These are phyloP conservation scores for Durusdinium trenchii DNA, from an alignment of 73 alveolate genomes.

Conservation along the genomic window DNA sequence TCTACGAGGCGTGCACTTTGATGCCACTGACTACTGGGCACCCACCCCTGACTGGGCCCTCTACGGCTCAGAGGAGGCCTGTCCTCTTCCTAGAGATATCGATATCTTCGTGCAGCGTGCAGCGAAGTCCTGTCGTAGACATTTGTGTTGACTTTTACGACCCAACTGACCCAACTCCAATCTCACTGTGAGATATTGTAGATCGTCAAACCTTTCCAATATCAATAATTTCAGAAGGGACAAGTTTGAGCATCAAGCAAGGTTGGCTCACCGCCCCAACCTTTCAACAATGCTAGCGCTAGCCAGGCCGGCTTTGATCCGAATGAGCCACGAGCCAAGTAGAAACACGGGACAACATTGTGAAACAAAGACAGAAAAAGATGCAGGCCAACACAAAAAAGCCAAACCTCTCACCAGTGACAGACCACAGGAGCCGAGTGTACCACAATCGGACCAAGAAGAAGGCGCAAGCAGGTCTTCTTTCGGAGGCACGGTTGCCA, in stretches of 20 bases:
- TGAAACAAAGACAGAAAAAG: background rate
- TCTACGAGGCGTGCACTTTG: slow-evolving; percentile 53
- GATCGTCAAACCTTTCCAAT: background rate
- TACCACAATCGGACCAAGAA: slow-evolving; percentile 93
- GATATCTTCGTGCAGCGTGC: no score
- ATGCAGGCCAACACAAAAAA: background rate
- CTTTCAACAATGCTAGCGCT: background rate
- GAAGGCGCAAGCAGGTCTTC: slow-evolving; percentile 91
- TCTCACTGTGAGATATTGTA: background rate
- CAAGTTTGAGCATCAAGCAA: background rate
- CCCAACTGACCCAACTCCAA: background rate
- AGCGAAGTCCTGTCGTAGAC: no score
- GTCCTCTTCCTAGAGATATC: background rate
- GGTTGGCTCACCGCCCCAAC: background rate
- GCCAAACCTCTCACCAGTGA: background rate
- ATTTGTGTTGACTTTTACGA: background rate
- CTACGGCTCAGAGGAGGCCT: slow-evolving; percentile 83
- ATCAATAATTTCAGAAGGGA: background rate
- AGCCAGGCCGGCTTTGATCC: slow-evolving; percentile 95
- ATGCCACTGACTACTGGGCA: slow-evolving; percentile 87
- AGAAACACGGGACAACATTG: background rate
- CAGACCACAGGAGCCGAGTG: slow-evolving; percentile 70
- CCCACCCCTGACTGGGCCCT: slow-evolving; percentile 95
- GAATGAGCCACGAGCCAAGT: slow-evolving; percentile 24
- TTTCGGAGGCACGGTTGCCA: slow-evolving; percentile 22